Base-by-base conservation (phyloP, 768 basidiomycete genomes). In the Hypholoma fasciculare region DNA sequence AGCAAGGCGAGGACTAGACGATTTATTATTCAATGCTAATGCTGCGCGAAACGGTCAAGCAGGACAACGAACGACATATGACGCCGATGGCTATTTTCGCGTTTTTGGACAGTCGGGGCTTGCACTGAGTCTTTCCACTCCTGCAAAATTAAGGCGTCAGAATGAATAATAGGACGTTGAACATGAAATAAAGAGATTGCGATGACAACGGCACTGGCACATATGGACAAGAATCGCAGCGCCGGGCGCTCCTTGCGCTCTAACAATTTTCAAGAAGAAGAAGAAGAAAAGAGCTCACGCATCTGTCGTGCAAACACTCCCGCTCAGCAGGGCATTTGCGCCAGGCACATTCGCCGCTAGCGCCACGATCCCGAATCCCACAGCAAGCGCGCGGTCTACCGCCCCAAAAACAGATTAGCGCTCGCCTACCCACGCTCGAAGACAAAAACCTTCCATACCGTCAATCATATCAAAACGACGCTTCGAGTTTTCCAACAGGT, bases 261-360 rank as follows among this genome's bases (percentile, higher is more conserved):
- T 34, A 9, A 34, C 30, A 49, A 23, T 49, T 12, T 30, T 16
- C 48, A 8, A 0, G 27, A 30, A 26, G 34, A 54, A 26, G 34
- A 54, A 17, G 13, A 9, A 7, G 34, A 54, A 17, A 19, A 9
- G 8, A 27, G 65, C 68, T 65, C 57, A 69, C 69, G 58, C 59
- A 53, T 67, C 58, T 47, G 61, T 68, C 9, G 63, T 65, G 55
- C 69, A 69, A 7, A 61, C 47, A 44, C 59, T 56, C 65, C 69
- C 70, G 46, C 63, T 67, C 54, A 64, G 52, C 26, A 60, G 61
- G n/a, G 68, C 68, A 61, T 61, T 56, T 13, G 64, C 61, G n/a
- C 61, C 61, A 4, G 70, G 70, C 4, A 69, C 12, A 16, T 51
- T 59, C 9, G 67, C 65, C 12, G 44, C 54, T 17, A 61, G 46